Base-by-base conservation (phyloP, 2,329 filamentous ascomycete genomes). In the Xylariaceae sp. region DNA sequence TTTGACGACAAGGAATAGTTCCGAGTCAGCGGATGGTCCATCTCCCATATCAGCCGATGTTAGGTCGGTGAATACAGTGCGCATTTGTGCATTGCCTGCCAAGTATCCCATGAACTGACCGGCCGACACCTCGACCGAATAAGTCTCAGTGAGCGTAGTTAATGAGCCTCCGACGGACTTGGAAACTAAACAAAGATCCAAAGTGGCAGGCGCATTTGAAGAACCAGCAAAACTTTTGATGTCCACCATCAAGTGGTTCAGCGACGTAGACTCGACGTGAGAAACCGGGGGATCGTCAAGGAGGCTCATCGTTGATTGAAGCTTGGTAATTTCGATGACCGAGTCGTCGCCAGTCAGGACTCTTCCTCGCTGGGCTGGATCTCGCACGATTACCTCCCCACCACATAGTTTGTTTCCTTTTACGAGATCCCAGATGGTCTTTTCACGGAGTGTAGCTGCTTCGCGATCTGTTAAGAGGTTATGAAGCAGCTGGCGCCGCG, bases 221-320 rank as follows among this genome's bases (percentile, higher is more conserved):
- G 87, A 83, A 11, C 89, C 89, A 1, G 87, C 84, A 59, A 96
- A 87, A 6, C 87, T 86, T 65, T 88, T 91, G 57, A 97, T 80
- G 64, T 95, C 90, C 32, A 96, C 80, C 55, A 95, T 77, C 4
- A 95, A 72, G 63, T 97, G 87, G 67, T 96, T 88, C 51, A 95
- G 74, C 37, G 88, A 78, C 1, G 83, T 85, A 48, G 86, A 79
- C 62, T 90, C 91, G 12, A 82, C 72, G 7, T 81, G 75, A 3
- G 82, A 77, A 26, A 82, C 80, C 0, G 91, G 91, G n/a, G 86
- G 83, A 62, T 89, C 87, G 55, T 96, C 87, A 45, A 99, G 77
- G 65, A 97, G 80, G 71, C 91, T 95, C 94, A 99, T 99, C 67
- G 91, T 83, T 3, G 94, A 95, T 74, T 99, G 95, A 54, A 97